Evolutionary conservation across 2,329 filamentous ascomycete genomes (phyloP).

Genomic region (Fusarium praegraminearum): DNA sequence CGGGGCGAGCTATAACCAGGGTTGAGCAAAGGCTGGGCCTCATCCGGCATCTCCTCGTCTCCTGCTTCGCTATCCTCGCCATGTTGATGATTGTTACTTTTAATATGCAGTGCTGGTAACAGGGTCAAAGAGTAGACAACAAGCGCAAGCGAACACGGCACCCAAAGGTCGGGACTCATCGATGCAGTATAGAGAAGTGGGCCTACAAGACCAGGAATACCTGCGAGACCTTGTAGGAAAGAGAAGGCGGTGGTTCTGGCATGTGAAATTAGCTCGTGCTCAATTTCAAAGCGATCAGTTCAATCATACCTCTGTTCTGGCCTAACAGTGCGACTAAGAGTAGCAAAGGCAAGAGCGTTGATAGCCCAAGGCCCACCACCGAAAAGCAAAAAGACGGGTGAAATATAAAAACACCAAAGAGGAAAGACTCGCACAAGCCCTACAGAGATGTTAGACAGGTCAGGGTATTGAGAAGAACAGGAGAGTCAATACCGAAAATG

Average conservation of each 20-base stretch:
- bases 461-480: too few relatives aligned
- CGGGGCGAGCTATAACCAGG: too few relatives aligned
- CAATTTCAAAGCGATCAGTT: fast-evolving
- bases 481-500: not conserved
- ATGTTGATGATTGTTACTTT: not conserved
- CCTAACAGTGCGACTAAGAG: not conserved
- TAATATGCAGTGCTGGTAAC: not conserved
- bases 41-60: not conserved
- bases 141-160: not conserved
- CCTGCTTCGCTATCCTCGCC: too few relatives aligned
- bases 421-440: not conserved
- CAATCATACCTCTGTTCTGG: slow-evolving; percentile 1
- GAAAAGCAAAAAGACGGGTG: not conserved
- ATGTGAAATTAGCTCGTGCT: not conserved
- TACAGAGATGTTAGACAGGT: not conserved
- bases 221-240: slow-evolving; percentile 1
- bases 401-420: slow-evolving; percentile 13
- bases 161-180: not conserved
- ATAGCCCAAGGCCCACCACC: slow-evolving; percentile 6
- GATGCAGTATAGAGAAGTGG: slow-evolving; percentile 1
- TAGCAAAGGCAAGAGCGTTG: not conserved
- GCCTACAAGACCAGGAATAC: not conserved
- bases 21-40: not conserved
- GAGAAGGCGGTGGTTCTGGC: slow-evolving; percentile 7
- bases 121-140: not conserved